A percentile compares a stretch with the other conserved stretches of the same genome.
These are phyloP conservation scores for Hymenotorrendiella dingleyae DNA, from an alignment of 2,329 filamentous ascomycete genomes.

Conservation along the genomic window DNA sequence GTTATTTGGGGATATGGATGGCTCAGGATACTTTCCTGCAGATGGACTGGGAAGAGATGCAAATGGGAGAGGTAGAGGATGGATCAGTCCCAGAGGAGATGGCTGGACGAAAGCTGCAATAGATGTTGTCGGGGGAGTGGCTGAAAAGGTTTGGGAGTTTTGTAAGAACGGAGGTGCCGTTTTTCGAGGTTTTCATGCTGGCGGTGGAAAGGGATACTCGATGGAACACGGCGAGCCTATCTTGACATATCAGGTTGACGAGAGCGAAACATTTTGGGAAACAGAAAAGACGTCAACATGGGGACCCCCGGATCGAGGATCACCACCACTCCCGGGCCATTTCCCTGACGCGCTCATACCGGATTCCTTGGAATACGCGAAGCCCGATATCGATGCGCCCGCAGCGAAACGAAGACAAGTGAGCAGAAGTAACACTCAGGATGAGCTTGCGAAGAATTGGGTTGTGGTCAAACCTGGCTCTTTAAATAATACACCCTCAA, in stretches of 20 bases:
- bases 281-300: constrained; percentile 12
- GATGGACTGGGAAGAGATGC: constrained; percentile 17
- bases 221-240: constrained; percentile 9
- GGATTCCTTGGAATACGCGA: constrained; percentile 35
- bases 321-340: constrained; percentile 46
- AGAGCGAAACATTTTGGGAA: constrained; percentile 6
- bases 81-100: constrained; percentile 22
- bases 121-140: constrained; percentile 42
- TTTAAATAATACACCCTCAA: constrained; percentile 9
- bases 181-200: constrained; percentile 82
- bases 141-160: constrained; percentile 79
- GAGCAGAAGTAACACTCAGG: constrained; percentile 35
- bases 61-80: constrained; percentile 19
- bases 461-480: constrained; percentile 49
- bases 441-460: constrained; percentile 63
- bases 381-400: constrained; percentile 34
- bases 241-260: constrained; percentile 4
- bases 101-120: constrained; percentile 53
- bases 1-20: constrained; percentile 12
- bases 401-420: constrained; percentile 44
- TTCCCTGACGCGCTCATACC: constrained; percentile 45
- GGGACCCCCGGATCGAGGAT: constrained; percentile 16
- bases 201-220: constrained; percentile 66
- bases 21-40: constrained; percentile 11
- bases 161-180: constrained; percentile 57